Evolutionary conservation across 768 basidiomycete genomes (phyloP).

Genomic region (Collybiopsis luxurians): DNA sequence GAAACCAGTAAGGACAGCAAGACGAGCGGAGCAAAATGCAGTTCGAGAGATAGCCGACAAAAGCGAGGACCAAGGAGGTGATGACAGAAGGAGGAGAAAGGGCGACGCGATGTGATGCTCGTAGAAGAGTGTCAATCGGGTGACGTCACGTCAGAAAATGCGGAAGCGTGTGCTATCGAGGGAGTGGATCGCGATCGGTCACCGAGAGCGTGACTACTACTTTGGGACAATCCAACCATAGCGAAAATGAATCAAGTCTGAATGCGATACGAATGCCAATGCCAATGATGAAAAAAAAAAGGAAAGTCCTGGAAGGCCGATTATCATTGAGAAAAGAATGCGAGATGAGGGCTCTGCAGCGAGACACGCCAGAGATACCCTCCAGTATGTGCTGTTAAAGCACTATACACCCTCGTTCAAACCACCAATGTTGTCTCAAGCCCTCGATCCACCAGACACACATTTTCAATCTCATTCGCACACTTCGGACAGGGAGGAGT

Average conservation of each 20-base stretch:
- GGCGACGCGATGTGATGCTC: constrained; percentile 5
- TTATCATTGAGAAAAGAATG: not conserved
- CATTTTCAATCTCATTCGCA: constrained; percentile 75
- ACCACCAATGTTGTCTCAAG: constrained; percentile 55
- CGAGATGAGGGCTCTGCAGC: not conserved
- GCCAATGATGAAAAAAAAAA: too few relatives aligned
- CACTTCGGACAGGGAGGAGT: constrained; percentile 76
- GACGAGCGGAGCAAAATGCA: too few relatives aligned
- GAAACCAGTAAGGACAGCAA: not conserved
- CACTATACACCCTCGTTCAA: constrained; percentile 10
- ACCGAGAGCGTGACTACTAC: too few relatives aligned
- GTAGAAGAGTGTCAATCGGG: not conserved
- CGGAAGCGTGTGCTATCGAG: not conserved
- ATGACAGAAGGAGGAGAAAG: too few relatives aligned
- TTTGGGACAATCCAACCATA: too few relatives aligned
- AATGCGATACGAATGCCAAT: too few relatives aligned
- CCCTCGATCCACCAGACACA: constrained; percentile 96
- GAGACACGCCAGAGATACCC: too few relatives aligned
- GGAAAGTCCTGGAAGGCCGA: too few relatives aligned
- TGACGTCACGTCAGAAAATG: not conserved
- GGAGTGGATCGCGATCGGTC: not conserved
- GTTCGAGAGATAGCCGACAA: too few relatives aligned
- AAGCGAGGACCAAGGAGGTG: too few relatives aligned
- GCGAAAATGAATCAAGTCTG: too few relatives aligned
- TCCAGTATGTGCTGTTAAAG: not conserved